Base-by-base conservation (phyloP, 768 basidiomycete genomes). In the Termitomyces sp. region DNA sequence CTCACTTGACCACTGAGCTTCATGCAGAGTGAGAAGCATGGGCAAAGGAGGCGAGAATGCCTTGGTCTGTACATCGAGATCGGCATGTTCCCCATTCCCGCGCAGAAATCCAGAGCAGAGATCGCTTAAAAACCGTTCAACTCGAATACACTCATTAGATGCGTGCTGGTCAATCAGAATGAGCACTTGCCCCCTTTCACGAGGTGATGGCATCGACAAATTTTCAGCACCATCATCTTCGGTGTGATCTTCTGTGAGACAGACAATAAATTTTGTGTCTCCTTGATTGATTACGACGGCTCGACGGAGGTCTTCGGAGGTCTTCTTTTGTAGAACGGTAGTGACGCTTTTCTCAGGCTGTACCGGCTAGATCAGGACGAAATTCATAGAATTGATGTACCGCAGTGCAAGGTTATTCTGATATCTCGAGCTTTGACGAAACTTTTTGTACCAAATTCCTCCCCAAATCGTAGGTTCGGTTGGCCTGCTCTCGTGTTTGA, bases 101-200 rank as follows among this genome's bases (percentile, higher is more conserved):
- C 79, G 70, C 63, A 87, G 80, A 71, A 84, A 94, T 14, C 86
- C 87, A 51, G 79, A 71, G 73, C 92, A 94, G n/a, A 94, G 70
- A 51, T 86, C 84, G 63, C 79, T 81, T 66, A 96, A 79, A 71
- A 92, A 90, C 32, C 77, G 74, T 75, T 99, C 97, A 61, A 98
- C 92, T 25, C 96, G 86, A 49, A 98, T 78, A 25, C 97, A 87
- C 74, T 99, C 97, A 70, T 97, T 94, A n/a, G 96, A 96, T 11
- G 97, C 97, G 71, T 99, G 97, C 72, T 99, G 97, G 76, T 99
- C 97, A 51, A 99, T 81, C 56, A 98, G 80, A 37, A 96, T 78
- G 36, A 98, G 81, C 34, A 71, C 65, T 51, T 65, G 65, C 31
- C 73, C 65, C 20, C 48, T 50, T 11, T 15, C n/a, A 36, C 12